Conservation (phyloP, 1,284 basidiomycete genomes). For the Marasmius tenuissimus region DNA sequence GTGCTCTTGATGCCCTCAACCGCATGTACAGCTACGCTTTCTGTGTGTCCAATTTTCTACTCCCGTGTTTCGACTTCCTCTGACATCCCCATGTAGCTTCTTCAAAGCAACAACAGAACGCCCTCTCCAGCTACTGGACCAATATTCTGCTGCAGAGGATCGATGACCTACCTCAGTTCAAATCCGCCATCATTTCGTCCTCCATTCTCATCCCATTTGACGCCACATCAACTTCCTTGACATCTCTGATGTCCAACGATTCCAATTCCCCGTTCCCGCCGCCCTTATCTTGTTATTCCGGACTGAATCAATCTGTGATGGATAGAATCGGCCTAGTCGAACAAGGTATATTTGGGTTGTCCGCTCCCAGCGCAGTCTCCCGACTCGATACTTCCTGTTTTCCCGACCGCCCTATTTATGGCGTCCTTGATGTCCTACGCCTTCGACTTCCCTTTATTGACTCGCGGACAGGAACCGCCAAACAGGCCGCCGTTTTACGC, state of each 20-base stretch:
- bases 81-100: conserved; percentile 39
- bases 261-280: conserved; percentile 51
- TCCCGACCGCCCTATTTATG: conserved; percentile 57
- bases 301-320: conserved; percentile 37
- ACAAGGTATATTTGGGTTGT: conserved; percentile 48
- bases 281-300: conserved; percentile 60
- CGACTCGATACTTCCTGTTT: conserved; percentile 52
- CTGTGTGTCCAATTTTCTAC: conserved; percentile 39
- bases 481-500: conserved; percentile 50
- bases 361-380: conserved; percentile 26
- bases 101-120: conserved; percentile 48
- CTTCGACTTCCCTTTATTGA: conserved; percentile 58
- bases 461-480: conserved; percentile 37
- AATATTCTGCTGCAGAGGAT: conserved; percentile 46
- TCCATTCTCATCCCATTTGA: conserved; percentile 64
- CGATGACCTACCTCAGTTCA: conserved; percentile 43
- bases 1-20: conserved; percentile 43
- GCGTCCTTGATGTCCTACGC: conserved; percentile 55
- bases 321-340: conserved; percentile 48
- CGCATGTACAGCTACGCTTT: conserved; percentile 59
- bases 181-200: conserved; percentile 44
- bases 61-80: background rate
- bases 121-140: conserved; percentile 57
- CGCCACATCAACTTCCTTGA: conserved; percentile 36
- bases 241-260: conserved; percentile 39